Percentiles rank a stretch among this genome's conserved stretches.
Evolutionary conservation across 169 alveolate genomes (phyloP).

Genomic region (Eimeria maxima): DNA sequence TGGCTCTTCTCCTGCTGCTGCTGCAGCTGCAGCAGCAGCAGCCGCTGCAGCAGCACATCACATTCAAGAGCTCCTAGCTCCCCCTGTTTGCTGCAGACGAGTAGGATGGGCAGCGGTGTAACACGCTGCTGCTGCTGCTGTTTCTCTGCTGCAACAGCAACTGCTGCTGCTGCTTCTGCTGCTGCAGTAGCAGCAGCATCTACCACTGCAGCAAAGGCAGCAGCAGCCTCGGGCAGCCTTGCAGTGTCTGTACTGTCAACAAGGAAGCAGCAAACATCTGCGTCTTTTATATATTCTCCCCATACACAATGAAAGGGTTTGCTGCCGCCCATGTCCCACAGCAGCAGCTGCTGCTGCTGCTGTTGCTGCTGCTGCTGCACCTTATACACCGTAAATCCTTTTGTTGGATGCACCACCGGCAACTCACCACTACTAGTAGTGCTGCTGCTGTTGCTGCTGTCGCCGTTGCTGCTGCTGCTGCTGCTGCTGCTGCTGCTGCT

Average conservation of each 20-base stretch:
- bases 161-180: neutral
- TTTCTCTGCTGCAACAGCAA: neutral
- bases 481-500: conserved; percentile 49
- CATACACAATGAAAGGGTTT: neutral
- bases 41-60: neutral
- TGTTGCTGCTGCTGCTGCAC: conserved; percentile 55
- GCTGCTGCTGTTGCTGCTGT: neutral
- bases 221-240: conserved; percentile 17
- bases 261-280: conserved; percentile 1
- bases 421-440: neutral
- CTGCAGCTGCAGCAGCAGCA: too few relatives aligned
- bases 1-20: too few relatives aligned
- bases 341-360: conserved; percentile 28
- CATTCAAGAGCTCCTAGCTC: conserved; percentile 5
- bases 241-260: neutral
- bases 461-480: conserved; percentile 16
- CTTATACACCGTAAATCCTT: conserved; percentile 7
- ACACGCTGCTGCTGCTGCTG: neutral
- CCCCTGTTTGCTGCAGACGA: conserved; percentile 19
- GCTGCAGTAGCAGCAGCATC: neutral
- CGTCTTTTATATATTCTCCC: conserved; percentile 1
- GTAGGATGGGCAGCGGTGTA: neutral
- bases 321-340: conserved; percentile 17
- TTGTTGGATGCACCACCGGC: conserved; percentile 5
- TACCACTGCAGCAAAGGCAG: neutral